These are phyloP conservation scores for Exophiala bonariae DNA, from an alignment of 2,329 filamentous ascomycete genomes.

Conservation along the genomic window DNA sequence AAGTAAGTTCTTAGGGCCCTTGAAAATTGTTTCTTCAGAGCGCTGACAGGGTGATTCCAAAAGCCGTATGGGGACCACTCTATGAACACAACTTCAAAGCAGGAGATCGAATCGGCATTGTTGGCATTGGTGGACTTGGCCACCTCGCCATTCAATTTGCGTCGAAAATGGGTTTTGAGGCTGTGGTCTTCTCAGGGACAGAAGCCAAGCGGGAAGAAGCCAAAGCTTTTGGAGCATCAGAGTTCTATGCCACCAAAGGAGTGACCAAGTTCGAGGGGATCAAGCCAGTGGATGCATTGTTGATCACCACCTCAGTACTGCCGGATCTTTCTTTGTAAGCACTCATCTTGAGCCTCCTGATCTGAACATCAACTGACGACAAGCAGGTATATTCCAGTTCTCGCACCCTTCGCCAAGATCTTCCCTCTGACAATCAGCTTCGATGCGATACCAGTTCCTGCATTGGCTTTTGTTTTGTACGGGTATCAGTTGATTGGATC, in stretches of 20 bases:
- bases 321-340: constrained; percentile 40
- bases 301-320: constrained; percentile 40
- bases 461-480: constrained; percentile 10
- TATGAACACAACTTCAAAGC: constrained; percentile 16
- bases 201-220: constrained; percentile 70
- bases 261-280: constrained; percentile 37
- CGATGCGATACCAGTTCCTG: constrained; percentile 17
- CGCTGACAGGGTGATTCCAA: constrained; percentile 1
- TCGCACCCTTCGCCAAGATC: constrained; percentile 35
- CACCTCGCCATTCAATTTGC: constrained; percentile 77
- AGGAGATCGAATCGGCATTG: constrained; percentile 58
- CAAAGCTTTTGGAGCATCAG: constrained; percentile 58
- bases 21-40: too few species aligned
- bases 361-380: neutral
- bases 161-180: constrained; percentile 70
- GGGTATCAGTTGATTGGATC: constrained; percentile 17
- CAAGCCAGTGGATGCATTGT: constrained; percentile 29
- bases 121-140: constrained; percentile 74
- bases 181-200: constrained; percentile 56
- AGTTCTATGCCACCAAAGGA: constrained; percentile 59
- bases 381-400: constrained; percentile 29
- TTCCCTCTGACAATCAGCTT: constrained; percentile 35
- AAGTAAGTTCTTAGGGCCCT: constrained; percentile 6
- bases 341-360: neutral
- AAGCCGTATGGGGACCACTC: constrained; percentile 23